A percentile compares a stretch with the other conserved stretches of the same genome.
Evolutionary conservation across 305 asterid species (phyloP).

Genomic region (Petunia hybrid): DNA sequence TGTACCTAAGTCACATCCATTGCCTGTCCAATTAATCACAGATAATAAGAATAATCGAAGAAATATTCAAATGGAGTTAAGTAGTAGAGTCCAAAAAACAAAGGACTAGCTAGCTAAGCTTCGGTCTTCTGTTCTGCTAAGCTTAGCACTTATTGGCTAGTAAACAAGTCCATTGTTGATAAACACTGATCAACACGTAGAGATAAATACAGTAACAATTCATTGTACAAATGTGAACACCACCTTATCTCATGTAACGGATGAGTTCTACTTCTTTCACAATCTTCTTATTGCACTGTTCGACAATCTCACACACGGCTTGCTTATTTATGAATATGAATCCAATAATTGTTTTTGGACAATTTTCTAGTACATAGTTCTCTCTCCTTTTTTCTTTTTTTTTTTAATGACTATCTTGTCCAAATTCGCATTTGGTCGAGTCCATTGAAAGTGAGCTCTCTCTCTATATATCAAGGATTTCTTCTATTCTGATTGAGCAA

Average conservation of each 20-base stretch:
- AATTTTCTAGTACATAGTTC: not conserved
- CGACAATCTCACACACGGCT: not conserved
- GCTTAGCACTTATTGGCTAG: constrained; percentile 1
- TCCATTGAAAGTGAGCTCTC: too few species aligned
- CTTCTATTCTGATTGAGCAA: too few species aligned
- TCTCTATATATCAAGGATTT: too few species aligned
- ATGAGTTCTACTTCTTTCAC: constrained; percentile 13
- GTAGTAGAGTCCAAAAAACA: constrained; percentile 22
- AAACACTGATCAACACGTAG: constrained; percentile 21
- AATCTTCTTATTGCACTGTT: not conserved
- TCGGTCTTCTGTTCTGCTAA: not conserved
- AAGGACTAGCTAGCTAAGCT: not conserved
- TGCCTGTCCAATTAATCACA: constrained; percentile 32
- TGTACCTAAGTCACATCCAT: constrained; percentile 32
- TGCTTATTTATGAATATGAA: not conserved
- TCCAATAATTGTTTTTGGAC: not conserved
- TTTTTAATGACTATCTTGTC: too few species aligned
- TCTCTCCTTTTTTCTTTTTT: too few species aligned
- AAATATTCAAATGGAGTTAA: constrained; percentile 34
- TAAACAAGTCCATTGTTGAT: not conserved
- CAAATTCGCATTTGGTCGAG: too few species aligned
- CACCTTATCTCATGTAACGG: not conserved
- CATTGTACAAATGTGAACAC: not conserved
- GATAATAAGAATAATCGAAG: not conserved
- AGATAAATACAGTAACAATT: not conserved